phyloP scores from a whole-genome alignment of 1,284 basidiomycete species.

The Austroboletus novae-zelandiae region DNA sequence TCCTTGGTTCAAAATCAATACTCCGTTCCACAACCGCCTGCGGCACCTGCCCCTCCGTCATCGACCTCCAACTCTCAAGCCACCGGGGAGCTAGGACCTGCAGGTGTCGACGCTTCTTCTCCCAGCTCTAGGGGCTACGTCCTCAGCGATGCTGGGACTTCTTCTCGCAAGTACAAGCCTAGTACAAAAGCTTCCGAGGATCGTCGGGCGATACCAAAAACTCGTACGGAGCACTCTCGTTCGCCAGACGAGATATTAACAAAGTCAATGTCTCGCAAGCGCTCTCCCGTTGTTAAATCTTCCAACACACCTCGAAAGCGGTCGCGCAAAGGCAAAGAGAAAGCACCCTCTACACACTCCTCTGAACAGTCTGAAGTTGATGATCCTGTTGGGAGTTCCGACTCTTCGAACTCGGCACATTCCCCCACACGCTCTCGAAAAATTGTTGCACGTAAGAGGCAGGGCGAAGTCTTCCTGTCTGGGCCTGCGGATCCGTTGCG shows the following conservation, averaged over 20 bases:
- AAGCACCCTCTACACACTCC: constrained; percentile 12
- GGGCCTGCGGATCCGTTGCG: constrained; percentile 36
- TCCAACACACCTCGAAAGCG: constrained; percentile 21
- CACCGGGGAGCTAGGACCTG: neutral
- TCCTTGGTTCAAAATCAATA: constrained; percentile 20
- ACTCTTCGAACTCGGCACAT: constrained; percentile 8
- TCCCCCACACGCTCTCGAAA: constrained; percentile 12
- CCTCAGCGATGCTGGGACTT: constrained; percentile 1
- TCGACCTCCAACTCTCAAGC: constrained; percentile 7
- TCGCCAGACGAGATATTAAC: constrained; percentile 6
- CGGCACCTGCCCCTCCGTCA: neutral
- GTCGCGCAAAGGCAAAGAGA: constrained; percentile 31
- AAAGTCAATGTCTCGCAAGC: constrained; percentile 23
- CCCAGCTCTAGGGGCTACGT: constrained; percentile 5
- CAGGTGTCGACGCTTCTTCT: neutral
- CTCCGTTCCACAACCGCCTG: constrained; percentile 15
- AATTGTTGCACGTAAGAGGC: constrained; percentile 18
- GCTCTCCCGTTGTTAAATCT: constrained; percentile 15
- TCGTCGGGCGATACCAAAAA: constrained; percentile 6
- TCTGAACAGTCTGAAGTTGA: constrained; percentile 22
- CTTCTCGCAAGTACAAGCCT: constrained; percentile 9
- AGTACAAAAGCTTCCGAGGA: constrained; percentile 10
- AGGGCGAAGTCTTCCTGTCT: constrained; percentile 29
- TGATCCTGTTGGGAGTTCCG: constrained; percentile 9
- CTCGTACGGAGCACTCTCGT: constrained; percentile 3